These are phyloP conservation scores for Rhizoctonia solani DNA, from an alignment of 1,284 basidiomycete species.

Conservation along the genomic window DNA sequence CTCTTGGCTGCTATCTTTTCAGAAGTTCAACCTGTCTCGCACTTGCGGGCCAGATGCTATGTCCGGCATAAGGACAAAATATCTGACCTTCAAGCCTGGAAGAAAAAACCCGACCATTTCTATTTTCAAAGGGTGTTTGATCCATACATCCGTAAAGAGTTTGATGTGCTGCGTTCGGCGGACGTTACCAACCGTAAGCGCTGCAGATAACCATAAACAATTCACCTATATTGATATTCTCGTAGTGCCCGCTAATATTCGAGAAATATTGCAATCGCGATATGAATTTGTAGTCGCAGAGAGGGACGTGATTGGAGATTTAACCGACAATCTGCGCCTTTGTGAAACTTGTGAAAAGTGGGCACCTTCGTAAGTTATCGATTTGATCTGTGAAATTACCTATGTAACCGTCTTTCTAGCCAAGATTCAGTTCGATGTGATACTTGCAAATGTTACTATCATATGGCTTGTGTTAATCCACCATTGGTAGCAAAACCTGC, in stretches of 20 bases:
- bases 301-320: slow-evolving; percentile 87
- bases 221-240: neutral
- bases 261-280: slow-evolving; percentile 72
- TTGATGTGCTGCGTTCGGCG: slow-evolving; percentile 88
- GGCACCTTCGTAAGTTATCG: slow-evolving; percentile 73
- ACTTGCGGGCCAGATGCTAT: slow-evolving; percentile 88
- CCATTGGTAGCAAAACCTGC: slow-evolving; percentile 95
- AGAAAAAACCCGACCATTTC: slow-evolving; percentile 91
- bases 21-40: slow-evolving; percentile 89
- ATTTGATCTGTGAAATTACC: slow-evolving; percentile 8
- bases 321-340: slow-evolving; percentile 83
- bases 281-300: slow-evolving; percentile 97
- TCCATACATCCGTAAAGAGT: slow-evolving; percentile 97
- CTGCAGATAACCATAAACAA: slow-evolving; percentile 8
- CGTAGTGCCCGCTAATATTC: slow-evolving; percentile 78
- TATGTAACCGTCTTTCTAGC: slow-evolving; percentile 49
- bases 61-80: slow-evolving; percentile 95
- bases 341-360: slow-evolving; percentile 87
- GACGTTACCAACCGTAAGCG: slow-evolving; percentile 87
- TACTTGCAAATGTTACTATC: slow-evolving; percentile 91
- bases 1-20: slow-evolving; percentile 94
- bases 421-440: slow-evolving; percentile 92
- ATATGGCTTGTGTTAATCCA: slow-evolving; percentile 93
- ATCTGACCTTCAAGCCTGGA: slow-evolving; percentile 91
- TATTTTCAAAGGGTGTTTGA: slow-evolving; percentile 95